Conservation (phyloP, 345 rosid genomes). For the Syzygium aromaticum region DNA sequence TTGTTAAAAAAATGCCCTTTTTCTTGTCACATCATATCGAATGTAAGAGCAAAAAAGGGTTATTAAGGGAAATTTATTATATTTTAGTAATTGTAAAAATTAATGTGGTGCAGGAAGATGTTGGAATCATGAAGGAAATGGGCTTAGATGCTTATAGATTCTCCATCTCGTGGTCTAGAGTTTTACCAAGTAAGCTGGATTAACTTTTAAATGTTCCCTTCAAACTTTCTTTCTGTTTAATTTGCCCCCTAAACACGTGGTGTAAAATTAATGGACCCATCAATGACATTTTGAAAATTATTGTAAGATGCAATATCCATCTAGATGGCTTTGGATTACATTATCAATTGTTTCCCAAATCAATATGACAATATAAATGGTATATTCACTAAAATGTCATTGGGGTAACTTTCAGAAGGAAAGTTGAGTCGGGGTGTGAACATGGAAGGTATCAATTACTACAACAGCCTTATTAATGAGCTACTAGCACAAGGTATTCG, state of each 20-base stretch:
- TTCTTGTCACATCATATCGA: neutral
- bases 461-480: constrained; percentile 26
- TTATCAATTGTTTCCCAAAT: neutral
- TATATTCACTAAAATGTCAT: neutral
- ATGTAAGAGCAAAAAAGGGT: neutral
- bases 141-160: constrained; percentile 32
- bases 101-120: constrained; percentile 18
- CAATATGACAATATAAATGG: neutral
- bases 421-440: constrained; percentile 19
- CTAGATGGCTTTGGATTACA: no score
- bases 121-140: constrained; percentile 23
- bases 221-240: neutral
- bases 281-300: neutral
- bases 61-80: neutral
- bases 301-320: no score
- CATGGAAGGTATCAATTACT: constrained; percentile 21
- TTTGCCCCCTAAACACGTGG: neutral
- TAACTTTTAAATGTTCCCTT: neutral
- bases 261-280: neutral
- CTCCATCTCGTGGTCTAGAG: constrained; percentile 37
- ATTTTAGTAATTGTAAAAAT: neutral
- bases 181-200: constrained; percentile 17
- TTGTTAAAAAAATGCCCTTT: neutral
- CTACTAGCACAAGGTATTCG: constrained; percentile 20
- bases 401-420: constrained; percentile 23